A percentile compares a stretch with the other conserved stretches of the same genome.
Conservation (phyloP, 768 basidiomycete species). For the Lactifluus hygrophoroides region DNA sequence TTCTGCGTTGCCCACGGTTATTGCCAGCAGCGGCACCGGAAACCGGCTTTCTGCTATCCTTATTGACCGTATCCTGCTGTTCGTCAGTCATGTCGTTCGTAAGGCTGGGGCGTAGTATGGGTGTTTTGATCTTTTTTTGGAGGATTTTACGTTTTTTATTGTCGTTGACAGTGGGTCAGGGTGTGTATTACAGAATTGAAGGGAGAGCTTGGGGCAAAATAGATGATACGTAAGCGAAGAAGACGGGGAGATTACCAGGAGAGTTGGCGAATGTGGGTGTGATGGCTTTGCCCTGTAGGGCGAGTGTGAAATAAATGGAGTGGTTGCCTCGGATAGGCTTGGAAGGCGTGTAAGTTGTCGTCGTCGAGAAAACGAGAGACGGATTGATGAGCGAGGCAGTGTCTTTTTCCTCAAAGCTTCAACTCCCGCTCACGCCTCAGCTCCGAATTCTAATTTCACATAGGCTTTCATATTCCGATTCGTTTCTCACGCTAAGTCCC, state of each 20-base stretch:
- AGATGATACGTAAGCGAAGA: constrained; percentile 4
- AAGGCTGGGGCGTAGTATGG: constrained; percentile 33
- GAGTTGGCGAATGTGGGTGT: constrained; percentile 36
- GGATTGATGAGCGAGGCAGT: not conserved
- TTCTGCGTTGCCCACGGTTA: constrained; percentile 52
- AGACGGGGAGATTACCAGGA: constrained; percentile 33
- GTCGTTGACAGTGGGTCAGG: constrained; percentile 3
- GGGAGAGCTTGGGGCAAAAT: constrained; percentile 1
- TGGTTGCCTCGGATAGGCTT: constrained; percentile 49
- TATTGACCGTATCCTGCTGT: constrained; percentile 42
- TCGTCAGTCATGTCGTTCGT: constrained; percentile 89
- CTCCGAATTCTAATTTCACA: not conserved
- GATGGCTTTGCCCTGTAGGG: constrained; percentile 85
- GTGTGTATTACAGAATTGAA: constrained; percentile 18
- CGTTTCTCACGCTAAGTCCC: constrained; percentile 18
- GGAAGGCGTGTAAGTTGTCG: constrained; percentile 33
- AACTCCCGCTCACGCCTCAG: not conserved
- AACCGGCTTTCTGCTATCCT: constrained; percentile 65
- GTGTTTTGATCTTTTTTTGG: constrained; percentile 34
- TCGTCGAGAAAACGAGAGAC: constrained; percentile 21
- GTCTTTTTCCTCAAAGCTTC: not conserved
- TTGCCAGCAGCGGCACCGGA: constrained; percentile 30
- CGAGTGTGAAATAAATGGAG: constrained; percentile 62
- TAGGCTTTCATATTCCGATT: constrained; percentile 17
- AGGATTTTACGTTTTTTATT: constrained; percentile 43